A percentile compares a stretch with the other conserved stretches of the same genome.
Evolutionary conservation across 176 grass and related monocot genomes (phyloP).

Genomic region (Musa acuminata): DNA sequence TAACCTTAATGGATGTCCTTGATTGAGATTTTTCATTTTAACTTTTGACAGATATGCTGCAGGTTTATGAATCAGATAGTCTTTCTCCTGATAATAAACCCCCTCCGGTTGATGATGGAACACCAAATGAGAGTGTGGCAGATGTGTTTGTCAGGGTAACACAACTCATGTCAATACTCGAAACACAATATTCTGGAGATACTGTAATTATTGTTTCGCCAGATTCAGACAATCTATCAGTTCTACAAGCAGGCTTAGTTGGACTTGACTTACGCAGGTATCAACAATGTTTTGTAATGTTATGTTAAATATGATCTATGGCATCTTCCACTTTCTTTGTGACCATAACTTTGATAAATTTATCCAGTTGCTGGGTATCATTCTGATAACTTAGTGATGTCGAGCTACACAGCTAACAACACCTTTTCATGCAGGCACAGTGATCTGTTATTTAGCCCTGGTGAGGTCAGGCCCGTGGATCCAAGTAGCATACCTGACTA

Average conservation of each 20-base stretch:
- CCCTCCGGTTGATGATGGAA: conserved; percentile 74
- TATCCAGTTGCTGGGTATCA: too few species aligned
- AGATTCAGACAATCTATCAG: conserved; percentile 79
- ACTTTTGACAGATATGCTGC: conserved; percentile 10
- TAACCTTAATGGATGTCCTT: neutral
- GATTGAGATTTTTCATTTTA: neutral
- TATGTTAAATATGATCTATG: neutral
- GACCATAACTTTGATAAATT: too few species aligned
- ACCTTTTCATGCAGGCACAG: conserved; percentile 57
- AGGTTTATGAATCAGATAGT: conserved; percentile 86
- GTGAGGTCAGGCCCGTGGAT: conserved; percentile 70
- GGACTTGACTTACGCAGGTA: conserved; percentile 84
- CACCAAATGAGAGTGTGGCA: conserved; percentile 80
- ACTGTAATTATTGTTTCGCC: conserved; percentile 89
- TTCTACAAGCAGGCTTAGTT: conserved; percentile 83
- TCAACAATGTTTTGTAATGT: neutral
- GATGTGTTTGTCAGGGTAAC: conserved; percentile 89
- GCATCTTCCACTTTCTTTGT: too few species aligned
- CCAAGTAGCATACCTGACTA: conserved; percentile 85
- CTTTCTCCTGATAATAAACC: conserved; percentile 80
- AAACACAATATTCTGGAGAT: conserved; percentile 90
- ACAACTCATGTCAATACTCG: conserved; percentile 93
- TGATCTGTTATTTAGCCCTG: conserved; percentile 58
- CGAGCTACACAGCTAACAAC: neutral
- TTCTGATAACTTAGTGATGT: too few species aligned